These are phyloP conservation scores for Colletotrichum coccodes DNA, from an alignment of 2,329 filamentous ascomycete genomes.

Conservation along the genomic window DNA sequence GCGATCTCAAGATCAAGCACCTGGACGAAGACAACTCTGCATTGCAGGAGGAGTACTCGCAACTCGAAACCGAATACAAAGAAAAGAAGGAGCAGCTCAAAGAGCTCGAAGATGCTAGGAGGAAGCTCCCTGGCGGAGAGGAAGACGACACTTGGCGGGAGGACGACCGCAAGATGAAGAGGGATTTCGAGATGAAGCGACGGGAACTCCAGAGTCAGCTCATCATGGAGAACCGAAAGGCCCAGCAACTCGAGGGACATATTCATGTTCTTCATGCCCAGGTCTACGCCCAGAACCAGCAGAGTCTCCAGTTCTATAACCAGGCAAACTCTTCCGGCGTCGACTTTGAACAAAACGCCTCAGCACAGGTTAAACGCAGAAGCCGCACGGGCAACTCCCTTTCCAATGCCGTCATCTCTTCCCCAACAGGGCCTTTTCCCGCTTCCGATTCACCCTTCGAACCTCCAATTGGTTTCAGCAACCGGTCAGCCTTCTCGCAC, in stretches of 20 bases:
- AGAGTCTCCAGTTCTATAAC: conserved; percentile 55
- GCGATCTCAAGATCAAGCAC: conserved; percentile 61
- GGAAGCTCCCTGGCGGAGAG: conserved; percentile 70
- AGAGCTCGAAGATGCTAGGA: conserved; percentile 76
- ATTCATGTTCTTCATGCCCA: conserved; percentile 59
- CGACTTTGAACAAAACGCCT: conserved; percentile 57
- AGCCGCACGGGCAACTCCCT: conserved; percentile 60
- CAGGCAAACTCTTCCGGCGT: conserved; percentile 55
- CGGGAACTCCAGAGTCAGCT: conserved; percentile 63
- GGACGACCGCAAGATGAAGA: conserved; percentile 60
- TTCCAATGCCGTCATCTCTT: conserved; percentile 51
- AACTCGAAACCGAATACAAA: conserved; percentile 78
- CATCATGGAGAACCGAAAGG: conserved; percentile 57
- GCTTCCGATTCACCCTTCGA: conserved; percentile 54
- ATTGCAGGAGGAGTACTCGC: conserved; percentile 71
- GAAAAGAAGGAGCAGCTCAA: conserved; percentile 71
- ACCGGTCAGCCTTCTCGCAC: conserved; percentile 61
- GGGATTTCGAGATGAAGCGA: conserved; percentile 65
- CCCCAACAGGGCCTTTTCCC: conserved; percentile 51
- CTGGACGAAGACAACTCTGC: conserved; percentile 66
- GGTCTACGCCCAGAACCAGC: conserved; percentile 53
- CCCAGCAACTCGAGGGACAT: conserved; percentile 58
- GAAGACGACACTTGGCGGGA: conserved; percentile 68
- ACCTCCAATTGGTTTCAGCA: conserved; percentile 63
- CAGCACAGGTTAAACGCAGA: conserved; percentile 56